A percentile compares a stretch with the other conserved stretches of the same genome.
phyloP scores from a whole-genome alignment of 164 flowering plant genomes.

The Nelumbo lutea region DNA sequence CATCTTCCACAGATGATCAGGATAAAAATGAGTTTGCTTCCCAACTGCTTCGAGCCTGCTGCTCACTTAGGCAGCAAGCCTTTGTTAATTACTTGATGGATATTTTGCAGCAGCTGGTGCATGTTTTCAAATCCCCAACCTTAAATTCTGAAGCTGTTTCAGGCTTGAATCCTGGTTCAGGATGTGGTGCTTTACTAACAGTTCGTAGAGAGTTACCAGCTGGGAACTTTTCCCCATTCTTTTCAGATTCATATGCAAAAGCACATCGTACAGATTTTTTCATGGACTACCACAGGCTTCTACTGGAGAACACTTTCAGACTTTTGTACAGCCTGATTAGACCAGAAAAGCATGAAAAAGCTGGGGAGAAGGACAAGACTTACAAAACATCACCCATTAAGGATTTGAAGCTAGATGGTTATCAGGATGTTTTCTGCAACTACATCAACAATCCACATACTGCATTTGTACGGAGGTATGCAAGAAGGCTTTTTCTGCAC shows the following conservation, averaged over 20 bases:
- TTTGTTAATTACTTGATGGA: conserved; percentile 91
- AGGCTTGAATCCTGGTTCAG: conserved; percentile 53
- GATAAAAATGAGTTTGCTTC: conserved; percentile 77
- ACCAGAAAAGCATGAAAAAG: conserved; percentile 94
- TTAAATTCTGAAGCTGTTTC: conserved; percentile 44
- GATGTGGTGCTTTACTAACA: conserved; percentile 87
- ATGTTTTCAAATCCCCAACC: conserved; percentile 75
- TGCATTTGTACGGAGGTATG: conserved; percentile 83
- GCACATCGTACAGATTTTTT: conserved; percentile 85
- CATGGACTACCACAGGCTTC: conserved; percentile 77
- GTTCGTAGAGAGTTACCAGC: conserved; percentile 91
- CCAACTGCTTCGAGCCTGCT: conserved; percentile 79
- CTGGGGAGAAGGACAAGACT: conserved; percentile 80
- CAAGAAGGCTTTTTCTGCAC: conserved; percentile 95
- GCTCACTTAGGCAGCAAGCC: conserved; percentile 77
- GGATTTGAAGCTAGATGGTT: conserved; percentile 94
- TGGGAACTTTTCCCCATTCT: conserved; percentile 96
- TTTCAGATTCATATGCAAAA: conserved; percentile 97
- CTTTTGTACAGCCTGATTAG: conserved; percentile 84
- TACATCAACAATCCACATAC: conserved; percentile 91
- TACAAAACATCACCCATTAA: conserved; percentile 48
- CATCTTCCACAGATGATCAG: conserved; percentile 48
- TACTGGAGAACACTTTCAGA: conserved; percentile 88
- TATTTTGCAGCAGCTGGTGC: conserved; percentile 80
- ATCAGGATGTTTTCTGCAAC: conserved; percentile 97